A percentile compares a stretch with the other conserved stretches of the same genome.
Conservation (phyloP, 1,139 yeast genomes). For the Geotrichum bryndzae region DNA sequence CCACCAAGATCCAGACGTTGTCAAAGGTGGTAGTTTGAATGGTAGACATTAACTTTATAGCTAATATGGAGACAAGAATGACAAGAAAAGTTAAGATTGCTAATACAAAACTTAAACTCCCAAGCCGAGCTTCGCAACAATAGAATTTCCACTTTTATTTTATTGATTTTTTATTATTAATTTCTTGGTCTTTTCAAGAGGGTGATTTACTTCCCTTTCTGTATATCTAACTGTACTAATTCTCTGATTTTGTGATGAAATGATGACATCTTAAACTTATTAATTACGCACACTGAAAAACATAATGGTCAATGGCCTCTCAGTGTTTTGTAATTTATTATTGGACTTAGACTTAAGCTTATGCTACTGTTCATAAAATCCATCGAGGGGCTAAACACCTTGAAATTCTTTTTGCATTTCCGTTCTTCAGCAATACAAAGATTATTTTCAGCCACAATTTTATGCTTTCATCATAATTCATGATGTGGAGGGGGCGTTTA, state of each 20-base stretch:
- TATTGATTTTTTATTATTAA: neutral
- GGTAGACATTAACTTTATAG: no score
- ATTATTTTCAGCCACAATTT: conserved; percentile 13
- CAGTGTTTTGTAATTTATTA: neutral
- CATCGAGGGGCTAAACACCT: no score
- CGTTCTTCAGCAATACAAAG: neutral
- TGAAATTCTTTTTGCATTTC: no score
- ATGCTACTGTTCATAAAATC: no score
- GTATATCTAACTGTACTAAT: neutral
- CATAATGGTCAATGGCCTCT: neutral
- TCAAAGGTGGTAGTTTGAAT: no score
- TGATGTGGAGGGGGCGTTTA: neutral
- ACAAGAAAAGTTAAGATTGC: no score
- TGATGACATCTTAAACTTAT: neutral
- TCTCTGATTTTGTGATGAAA: neutral
- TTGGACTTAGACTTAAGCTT: no score
- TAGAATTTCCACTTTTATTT: neutral
- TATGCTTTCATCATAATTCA: neutral
- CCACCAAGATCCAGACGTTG: conserved; percentile 28
- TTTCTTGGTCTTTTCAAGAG: no score
- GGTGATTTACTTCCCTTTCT: no score
- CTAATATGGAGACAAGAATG: no score
- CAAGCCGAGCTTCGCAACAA: neutral
- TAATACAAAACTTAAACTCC: no score
- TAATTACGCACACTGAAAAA: neutral